Base-by-base conservation (phyloP, 352 stramenopile species). In the Lagenidium giganteum region DNA sequence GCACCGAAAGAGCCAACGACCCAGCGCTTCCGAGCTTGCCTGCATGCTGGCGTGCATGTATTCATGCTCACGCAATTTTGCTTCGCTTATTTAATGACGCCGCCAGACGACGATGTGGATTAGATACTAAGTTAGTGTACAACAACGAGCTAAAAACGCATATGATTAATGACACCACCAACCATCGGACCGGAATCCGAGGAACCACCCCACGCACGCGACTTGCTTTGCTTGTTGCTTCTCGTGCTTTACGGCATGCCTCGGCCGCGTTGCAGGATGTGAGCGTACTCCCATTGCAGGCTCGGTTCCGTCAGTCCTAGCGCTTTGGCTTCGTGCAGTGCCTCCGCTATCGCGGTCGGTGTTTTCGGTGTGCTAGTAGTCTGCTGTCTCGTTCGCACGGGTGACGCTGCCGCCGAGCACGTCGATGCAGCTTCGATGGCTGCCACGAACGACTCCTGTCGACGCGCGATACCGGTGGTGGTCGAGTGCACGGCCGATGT, bases 371-470 rank as follows among this genome's bases (percentile, higher is more conserved):
- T 29, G 33, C 22, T 41, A 29, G 13, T 29, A 49, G 5, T 49
- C 42, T 31, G 34, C 32, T 2, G 42, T 42, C 3, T 20, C 24
- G 30, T 23, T 29, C 5, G 5, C 40, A 13, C 33, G 25, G n/a
- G n/a, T n/a, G n/a, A n/a, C 39, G 12, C 4, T 29, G 18, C n/a
- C 24, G 11, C 6, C 14, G 33, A 21, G 35, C 22, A 28, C 17
- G 4, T 50, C 0, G 64, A 61, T 35, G 79, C 67, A 7, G 70
- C 64, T 46, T 80, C 65, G 23, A 83, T 76, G 16, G 67, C 70
- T 12, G 69, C 58, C 33, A 78, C 47, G 35, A 85, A 85, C 22
- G 57, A 62, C 52, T 67, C 42, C 42, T 85, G 72, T 16, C 68
- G 53, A 30, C 47, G 42, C 2, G 66, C 46, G 41, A 82, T 73